A percentile compares a stretch with the other conserved stretches of the same genome.
These are phyloP conservation scores for Carex scoparia DNA, from an alignment of 176 grass and related monocot genomes.

Conservation along the genomic window DNA sequence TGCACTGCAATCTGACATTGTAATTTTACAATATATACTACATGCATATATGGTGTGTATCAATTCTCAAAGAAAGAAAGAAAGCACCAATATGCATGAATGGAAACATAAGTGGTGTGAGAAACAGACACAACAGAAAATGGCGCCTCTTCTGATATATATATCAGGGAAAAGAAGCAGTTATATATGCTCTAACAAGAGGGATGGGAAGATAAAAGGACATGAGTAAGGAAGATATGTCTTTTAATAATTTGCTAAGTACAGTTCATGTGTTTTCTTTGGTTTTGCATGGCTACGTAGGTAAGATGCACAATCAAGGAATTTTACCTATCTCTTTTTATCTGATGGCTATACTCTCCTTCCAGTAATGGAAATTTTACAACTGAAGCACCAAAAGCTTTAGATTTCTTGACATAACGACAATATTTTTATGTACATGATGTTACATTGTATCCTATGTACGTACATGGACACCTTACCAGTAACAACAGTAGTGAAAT, in stretches of 20 bases:
- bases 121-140: background rate
- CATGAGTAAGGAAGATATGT: slow-evolving; percentile 2
- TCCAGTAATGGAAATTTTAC: background rate
- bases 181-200: background rate
- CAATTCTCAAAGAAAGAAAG: background rate
- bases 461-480: background rate
- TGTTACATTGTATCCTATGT: slow-evolving; percentile 7
- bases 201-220: background rate
- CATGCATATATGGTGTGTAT: too few species aligned
- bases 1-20: too few species aligned
- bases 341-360: slow-evolving; percentile 12
- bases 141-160: background rate
- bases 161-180: background rate
- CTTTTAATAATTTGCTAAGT: background rate
- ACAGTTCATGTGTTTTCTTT: background rate
- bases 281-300: slow-evolving; percentile 18
- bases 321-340: slow-evolving; percentile 24
- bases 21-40: too few species aligned
- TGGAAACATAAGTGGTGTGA: background rate
- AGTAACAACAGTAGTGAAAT: background rate
- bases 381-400: slow-evolving; percentile 15
- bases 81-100: background rate
- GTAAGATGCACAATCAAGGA: background rate
- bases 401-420: slow-evolving; percentile 7
- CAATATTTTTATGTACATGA: background rate